Conservation (phyloP, 1,139 yeast species). For the Lodderomyces pseudojiufengensis region DNA sequence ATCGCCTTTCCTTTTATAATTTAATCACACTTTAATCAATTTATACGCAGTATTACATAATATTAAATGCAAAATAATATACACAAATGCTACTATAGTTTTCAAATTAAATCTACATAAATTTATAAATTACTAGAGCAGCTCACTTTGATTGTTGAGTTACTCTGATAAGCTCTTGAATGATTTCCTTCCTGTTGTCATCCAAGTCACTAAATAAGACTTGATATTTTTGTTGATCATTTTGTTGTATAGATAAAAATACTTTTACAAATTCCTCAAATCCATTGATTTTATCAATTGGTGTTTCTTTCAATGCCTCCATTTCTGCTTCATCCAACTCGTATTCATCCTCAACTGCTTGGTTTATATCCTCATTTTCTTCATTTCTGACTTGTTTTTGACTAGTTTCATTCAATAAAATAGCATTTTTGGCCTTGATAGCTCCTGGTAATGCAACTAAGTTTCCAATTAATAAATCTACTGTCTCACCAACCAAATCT, state of each 20-base stretch:
- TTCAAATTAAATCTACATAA: no score
- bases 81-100: neutral
- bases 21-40: no score
- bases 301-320: slow-evolving; percentile 52
- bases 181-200: slow-evolving; percentile 32
- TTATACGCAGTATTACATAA: no score
- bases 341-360: slow-evolving; percentile 34
- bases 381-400: slow-evolving; percentile 21
- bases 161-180: slow-evolving; percentile 29
- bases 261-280: slow-evolving; percentile 40
- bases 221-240: slow-evolving; percentile 31
- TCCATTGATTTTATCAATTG: slow-evolving; percentile 47
- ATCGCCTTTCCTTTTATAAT: no score
- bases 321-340: slow-evolving; percentile 52
- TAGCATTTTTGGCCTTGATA: slow-evolving; percentile 42
- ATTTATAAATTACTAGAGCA: neutral
- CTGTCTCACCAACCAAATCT: slow-evolving; percentile 40
- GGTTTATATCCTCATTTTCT: slow-evolving; percentile 30
- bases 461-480: slow-evolving; percentile 38
- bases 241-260: slow-evolving; percentile 29
- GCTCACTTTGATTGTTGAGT: slow-evolving; percentile 9
- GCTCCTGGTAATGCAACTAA: slow-evolving; percentile 48
- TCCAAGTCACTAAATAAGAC: slow-evolving; percentile 38
- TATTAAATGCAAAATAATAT: no score
- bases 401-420: slow-evolving; percentile 35